Evolutionary conservation across 2,329 filamentous ascomycete species (phyloP), one percentile per base, ranked within the genome.

Genomic region (Aspergillus felis): DNA sequence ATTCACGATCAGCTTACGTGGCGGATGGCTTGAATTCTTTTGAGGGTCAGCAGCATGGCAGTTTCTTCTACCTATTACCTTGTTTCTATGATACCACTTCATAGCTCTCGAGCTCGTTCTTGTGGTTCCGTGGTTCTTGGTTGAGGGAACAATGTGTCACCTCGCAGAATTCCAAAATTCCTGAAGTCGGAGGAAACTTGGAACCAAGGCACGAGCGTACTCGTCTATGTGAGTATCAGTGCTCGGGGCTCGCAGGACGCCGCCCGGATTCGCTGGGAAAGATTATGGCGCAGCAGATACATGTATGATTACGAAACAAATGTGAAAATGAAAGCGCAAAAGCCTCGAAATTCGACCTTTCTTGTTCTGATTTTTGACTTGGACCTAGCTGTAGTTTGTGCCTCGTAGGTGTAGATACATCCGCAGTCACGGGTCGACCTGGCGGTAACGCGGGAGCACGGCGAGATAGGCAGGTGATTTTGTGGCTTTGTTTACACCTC

Each of bases 251-350:
- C 22, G 5, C 22, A 25, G 44, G 44, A 14, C 44, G 44, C 24
- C 24, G 20, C 44, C 47, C 38, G 28, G 42, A 25, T 32, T 50
- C 27, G 50, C 41, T 50, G 38, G 25, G 42, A 58, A 27, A 24
- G n/a, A 27, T 24, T 22, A 25, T 9, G 24, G 44, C 24, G 44
- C 22, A 27, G 44, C 55, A 59, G 57, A 58, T 56, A 56, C 59
- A 59, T 74, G 71, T 74, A 74, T 70, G 71, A 74, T 73, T 71
- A 73, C 62, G 71, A 74, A 68, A 67, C 65, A 67, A 71, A 74
- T 64, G 71, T 64, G 69, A 66, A 68, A 71, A 70, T 65, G 69
- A 66, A 66, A 66, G 67, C 58, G 58, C 64, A 50, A 59, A 62
- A 38, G 50, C 56, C 54, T 66, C 63, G 66, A 64, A 56, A 60